Evolutionary conservation across 805 yeast species (phyloP), one percentile per base, ranked within the genome.

Genomic region (Saturnispora saitoi): DNA sequence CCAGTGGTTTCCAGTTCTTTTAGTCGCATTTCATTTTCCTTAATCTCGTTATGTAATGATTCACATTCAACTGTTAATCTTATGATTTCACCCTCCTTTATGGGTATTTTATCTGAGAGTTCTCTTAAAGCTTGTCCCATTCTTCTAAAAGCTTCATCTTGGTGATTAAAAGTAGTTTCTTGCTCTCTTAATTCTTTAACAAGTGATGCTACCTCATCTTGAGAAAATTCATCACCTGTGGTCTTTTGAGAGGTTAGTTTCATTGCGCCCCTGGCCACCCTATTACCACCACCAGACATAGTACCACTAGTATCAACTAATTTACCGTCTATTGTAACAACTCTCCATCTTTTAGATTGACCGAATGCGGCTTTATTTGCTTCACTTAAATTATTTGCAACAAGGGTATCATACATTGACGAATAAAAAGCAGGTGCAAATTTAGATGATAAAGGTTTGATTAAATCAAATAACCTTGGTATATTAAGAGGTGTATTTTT

Each of bases 221-320:
- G 79, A 4, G 83, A 70, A n/a, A 74, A 62, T n/a, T 68, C 71
- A 6, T 47, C 36, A 9, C 48, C 53, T 3, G 51, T 37, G 10
- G 14, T 37, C 15, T 37, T 66, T 26, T 54, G 54, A 17, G 76
- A 70, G 32, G 70, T 61, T 37, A 75, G 66, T 50, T 73, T 78
- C 95, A 93, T 88, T 2, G 84, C 82, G 5, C 98, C 99, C 45
- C 75, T 75, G 15, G 76, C 73, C 8, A 73, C 76, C 36, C 75
- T 70, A 48, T 73, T 76, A 47, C 98, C 99, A 67, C 99, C 99
- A 58, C 99, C 99, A 42, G 95, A 80, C 82, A 95, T 81, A 1
- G 97, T 86, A 65, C 99, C 99, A 2, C 95, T 85, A 14, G 83
- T 80, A 58, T 90, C 97, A 49, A 93, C 91, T 20, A 93, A 70